These are phyloP conservation scores for Rhynchosporium secalis DNA, from an alignment of 2,329 filamentous ascomycete species.

Conservation along the genomic window DNA sequence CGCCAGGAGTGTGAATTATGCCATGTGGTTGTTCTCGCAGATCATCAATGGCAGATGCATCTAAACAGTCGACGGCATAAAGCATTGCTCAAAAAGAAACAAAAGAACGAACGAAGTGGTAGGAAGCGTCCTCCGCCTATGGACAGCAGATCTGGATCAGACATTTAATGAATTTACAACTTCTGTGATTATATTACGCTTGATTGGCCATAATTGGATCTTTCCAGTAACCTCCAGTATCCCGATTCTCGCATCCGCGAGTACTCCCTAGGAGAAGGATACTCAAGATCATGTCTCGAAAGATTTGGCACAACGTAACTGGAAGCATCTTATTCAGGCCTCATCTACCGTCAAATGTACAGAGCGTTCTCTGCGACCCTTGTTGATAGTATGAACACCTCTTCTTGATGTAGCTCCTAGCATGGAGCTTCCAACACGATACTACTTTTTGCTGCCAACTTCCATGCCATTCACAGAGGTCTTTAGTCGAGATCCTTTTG, in stretches of 20 bases:
- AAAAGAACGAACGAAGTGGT: conserved; percentile 26
- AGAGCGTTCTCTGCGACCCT: not conserved
- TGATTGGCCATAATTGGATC: no score
- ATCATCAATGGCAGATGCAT: conserved; percentile 52
- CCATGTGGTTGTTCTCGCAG: conserved; percentile 59
- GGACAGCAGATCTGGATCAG: conserved; percentile 10
- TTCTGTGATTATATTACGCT: not conserved
- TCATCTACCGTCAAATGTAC: not conserved
- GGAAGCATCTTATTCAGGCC: no score
- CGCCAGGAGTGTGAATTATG: conserved; percentile 72
- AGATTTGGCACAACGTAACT: not conserved
- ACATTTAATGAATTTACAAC: conserved; percentile 1
- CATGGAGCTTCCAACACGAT: not conserved
- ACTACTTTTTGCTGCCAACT: not conserved
- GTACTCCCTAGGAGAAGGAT: not conserved
- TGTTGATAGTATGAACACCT: no score
- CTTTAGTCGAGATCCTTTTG: conserved; percentile 32
- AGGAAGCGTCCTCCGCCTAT: conserved; percentile 20
- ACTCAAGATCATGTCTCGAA: not conserved
- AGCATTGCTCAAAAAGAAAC: conserved; percentile 34
- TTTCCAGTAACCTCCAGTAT: not conserved
- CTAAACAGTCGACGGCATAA: conserved; percentile 47
- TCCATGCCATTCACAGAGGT: conserved; percentile 1
- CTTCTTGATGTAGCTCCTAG: no score
- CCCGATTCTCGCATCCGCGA: no score